Base-by-base conservation (phyloP, 2,329 filamentous ascomycete genomes). In the Zymoseptoria ardabiliae region DNA sequence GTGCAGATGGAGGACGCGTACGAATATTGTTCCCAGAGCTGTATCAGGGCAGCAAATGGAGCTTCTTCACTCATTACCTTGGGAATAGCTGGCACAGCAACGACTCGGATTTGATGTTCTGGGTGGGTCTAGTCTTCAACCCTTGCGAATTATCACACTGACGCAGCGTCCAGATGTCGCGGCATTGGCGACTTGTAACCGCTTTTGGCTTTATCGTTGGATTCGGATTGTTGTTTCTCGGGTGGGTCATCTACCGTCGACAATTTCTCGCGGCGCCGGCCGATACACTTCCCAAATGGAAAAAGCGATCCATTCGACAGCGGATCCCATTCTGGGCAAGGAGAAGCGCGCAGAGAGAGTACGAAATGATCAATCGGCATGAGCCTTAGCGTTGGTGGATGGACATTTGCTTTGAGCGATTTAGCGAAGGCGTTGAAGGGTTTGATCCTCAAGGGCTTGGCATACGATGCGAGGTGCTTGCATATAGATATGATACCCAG, bases 11-110 rank as follows among this genome's bases (percentile, higher is more conserved):
- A 22, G 81, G 78, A n/a, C 79, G 85, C 30, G 81, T 90, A 5
- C 78, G 87, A 58, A 81, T 90, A 53, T 75, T 90, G 57, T 89
- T 89, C 80, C 84, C 82, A 13, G 82, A 85, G 52, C 86, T 89
- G 69, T 89, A 89, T 74, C 86, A 86, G 68, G 79, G 81, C 63
- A 80, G 85, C 65, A 73, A 81, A 0, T 89, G 86, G 86, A 87
- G 85, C 65, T 90, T 90, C 77, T 90, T 90, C 74, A 85, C 81
- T 41, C 82, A 85, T 68, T 80, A 87, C 68, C 71, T 82, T 56
- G 85, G 85, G 50, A 85, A 83, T 72, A 85, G 82, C 73, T 87
- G 85, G 85, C 85, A 87, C 69, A 81, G 79, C 53, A 81, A 79
- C 61, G 85, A 87, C 66, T 84, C 85, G 54, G 78, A 80, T 68